Evolutionary conservation across 2,329 filamentous ascomycete species (phyloP), one percentile per base, ranked within the genome.

Genomic region (Colletotrichum camelliae): DNA sequence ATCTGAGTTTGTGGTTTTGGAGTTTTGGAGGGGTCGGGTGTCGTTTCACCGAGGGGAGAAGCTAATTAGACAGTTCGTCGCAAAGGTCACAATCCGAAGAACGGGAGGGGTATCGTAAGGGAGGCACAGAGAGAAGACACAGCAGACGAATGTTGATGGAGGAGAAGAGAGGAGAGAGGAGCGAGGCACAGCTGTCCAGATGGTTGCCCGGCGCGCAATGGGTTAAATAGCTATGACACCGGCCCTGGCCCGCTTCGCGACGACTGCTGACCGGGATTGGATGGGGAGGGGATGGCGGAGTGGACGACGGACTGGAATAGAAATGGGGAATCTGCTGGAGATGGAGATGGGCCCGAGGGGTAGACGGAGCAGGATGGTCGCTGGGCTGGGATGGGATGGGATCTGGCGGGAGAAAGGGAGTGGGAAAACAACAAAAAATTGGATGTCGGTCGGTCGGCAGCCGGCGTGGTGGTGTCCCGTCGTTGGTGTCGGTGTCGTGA

Each of bases 221-320:
- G 70, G 21, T 76, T 70, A 73, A 76, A 73, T 71, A 71, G 60
- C 58, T 55, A 39, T 24, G 68, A 74, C 58, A 64, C 33, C 64
- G 8, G 64, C 16, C 33, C 39, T n/a, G 74, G 35, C 70, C 70
- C 43, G 62, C 64, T 24, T 12, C n/a, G 43, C 55, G 64, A 35
- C 57, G 73, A 35, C 27, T 39, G 43, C 21, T 35, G 70, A 35
- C 58, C 27, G 37, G 70, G 70, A 73, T 72, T 73, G 73, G 69
- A 72, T n/a, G 52, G 69, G 62, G 31, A 66, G 39, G 67, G 62
- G 27, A 66, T 52, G 62, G 62, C 16, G 64, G 62, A 48, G 67
- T 70, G 67, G 57, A 70, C 37, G 37, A 35, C n/a, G 13, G n/a
- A 35, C 37, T 70, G 67, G 67, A 24, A 62, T 27, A 62, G 67